Conservation (phyloP, 768 basidiomycete species). For the Suillus clintonianus region DNA sequence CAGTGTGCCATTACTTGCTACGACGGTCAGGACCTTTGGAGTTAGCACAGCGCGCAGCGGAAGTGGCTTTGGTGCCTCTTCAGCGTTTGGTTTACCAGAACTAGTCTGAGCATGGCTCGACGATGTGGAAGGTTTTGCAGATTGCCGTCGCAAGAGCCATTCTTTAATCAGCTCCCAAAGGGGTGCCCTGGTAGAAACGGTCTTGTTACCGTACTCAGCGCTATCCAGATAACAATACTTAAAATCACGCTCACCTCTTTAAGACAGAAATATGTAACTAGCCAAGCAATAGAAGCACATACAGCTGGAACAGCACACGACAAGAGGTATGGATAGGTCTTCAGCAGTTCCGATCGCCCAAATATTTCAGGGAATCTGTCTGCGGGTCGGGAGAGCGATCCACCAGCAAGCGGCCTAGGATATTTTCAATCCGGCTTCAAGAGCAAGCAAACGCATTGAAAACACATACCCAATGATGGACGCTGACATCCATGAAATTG, state of each 20-base stretch:
- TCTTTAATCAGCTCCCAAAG: not conserved
- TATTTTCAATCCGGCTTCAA: not conserved
- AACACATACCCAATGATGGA: conserved; percentile 35
- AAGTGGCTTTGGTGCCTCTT: conserved; percentile 31
- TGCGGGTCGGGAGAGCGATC: conserved; percentile 59
- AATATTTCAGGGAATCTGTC: conserved; percentile 67
- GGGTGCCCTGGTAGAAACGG: not conserved
- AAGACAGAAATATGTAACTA: not conserved
- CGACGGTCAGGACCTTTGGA: too few relatives aligned
- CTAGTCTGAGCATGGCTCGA: not conserved
- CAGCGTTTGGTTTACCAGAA: too few relatives aligned
- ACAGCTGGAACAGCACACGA: conserved; percentile 61
- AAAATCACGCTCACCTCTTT: not conserved
- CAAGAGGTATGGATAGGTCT: conserved; percentile 70
- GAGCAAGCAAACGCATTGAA: conserved; percentile 8
- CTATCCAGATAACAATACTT: not conserved
- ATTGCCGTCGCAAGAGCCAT: not conserved
- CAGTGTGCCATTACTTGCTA: too few relatives aligned
- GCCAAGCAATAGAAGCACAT: not conserved
- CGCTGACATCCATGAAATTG: conserved; percentile 42
- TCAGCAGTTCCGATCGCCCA: conserved; percentile 56
- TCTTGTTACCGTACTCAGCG: not conserved
- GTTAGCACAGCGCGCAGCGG: conserved; percentile 53
- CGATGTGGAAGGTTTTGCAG: not conserved
- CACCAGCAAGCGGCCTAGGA: conserved; percentile 66